Conservation (phyloP, 768 basidiomycete species). For the Pluteus cervinus region DNA sequence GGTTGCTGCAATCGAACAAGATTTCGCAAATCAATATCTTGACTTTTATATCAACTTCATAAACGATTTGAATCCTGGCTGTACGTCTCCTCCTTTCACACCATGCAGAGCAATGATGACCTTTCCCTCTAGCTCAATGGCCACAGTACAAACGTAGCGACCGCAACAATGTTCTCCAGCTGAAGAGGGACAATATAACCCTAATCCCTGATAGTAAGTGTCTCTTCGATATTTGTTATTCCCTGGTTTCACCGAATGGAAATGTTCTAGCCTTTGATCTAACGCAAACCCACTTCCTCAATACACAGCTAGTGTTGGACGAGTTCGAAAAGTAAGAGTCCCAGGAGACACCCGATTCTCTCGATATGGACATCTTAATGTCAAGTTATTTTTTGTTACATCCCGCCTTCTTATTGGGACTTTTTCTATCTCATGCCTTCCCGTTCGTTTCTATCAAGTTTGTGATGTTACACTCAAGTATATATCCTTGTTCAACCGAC, state of each 20-base stretch:
- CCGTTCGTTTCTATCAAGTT: no score
- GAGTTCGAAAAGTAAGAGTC: slow-evolving; percentile 43
- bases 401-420: no score
- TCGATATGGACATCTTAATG: no score
- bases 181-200: slow-evolving; percentile 47
- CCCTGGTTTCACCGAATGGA: neutral
- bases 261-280: slow-evolving; percentile 33
- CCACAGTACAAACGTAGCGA: slow-evolving; percentile 30
- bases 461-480: no score
- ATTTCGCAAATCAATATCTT: slow-evolving; percentile 40
- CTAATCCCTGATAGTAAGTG: slow-evolving; percentile 44
- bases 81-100: slow-evolving; percentile 23
- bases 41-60: slow-evolving; percentile 56
- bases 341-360: no score
- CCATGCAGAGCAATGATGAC: neutral
- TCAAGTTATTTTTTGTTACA: no score
- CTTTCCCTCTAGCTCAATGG: slow-evolving; percentile 34
- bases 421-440: no score
- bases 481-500: no score
- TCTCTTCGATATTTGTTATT: neutral
- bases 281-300: slow-evolving; percentile 36
- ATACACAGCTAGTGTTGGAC: slow-evolving; percentile 30
- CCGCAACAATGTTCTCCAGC: slow-evolving; percentile 38
- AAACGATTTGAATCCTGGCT: slow-evolving; percentile 47
- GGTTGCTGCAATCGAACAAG: slow-evolving; percentile 29